phyloP scores from a whole-genome alignment of 495 filamentous ascomycete species.

The Penicillium pancosmium region DNA sequence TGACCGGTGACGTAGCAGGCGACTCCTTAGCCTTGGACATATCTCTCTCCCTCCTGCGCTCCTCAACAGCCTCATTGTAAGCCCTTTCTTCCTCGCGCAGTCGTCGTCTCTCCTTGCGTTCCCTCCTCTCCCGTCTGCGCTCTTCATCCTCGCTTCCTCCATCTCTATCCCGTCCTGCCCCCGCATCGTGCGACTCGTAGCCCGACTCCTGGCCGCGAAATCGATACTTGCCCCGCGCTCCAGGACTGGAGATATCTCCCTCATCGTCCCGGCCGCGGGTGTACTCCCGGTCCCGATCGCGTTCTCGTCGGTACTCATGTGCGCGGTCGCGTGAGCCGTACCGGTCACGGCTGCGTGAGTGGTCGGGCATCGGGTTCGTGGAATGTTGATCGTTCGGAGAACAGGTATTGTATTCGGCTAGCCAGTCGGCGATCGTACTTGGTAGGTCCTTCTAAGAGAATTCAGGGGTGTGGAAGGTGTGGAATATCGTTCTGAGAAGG shows the following conservation, averaged over 20 bases:
- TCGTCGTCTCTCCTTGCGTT: conserved; percentile 20
- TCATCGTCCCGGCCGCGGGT: conserved; percentile 28
- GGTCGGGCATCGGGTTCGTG: conserved; percentile 52
- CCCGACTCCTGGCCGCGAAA: conserved; percentile 24
- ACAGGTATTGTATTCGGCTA: neutral
- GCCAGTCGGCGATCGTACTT: neutral
- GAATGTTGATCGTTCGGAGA: conserved; percentile 1
- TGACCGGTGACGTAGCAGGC: conserved; percentile 38
- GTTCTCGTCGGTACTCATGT: conserved; percentile 27
- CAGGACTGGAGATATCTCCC: conserved; percentile 21
- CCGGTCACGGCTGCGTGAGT: conserved; percentile 45
- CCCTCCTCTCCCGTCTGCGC: conserved; percentile 11
- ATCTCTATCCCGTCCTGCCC: conserved; percentile 17
- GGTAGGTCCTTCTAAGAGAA: no score
- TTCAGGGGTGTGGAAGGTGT: neutral
- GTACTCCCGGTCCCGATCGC: conserved; percentile 30
- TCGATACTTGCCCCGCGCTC: conserved; percentile 22
- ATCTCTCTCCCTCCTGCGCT: conserved; percentile 26
- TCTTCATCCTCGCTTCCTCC: conserved; percentile 12
- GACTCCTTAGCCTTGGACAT: conserved; percentile 39
- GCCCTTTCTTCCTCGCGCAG: conserved; percentile 22
- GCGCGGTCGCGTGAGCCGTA: conserved; percentile 45
- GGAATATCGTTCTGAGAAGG: conserved; percentile 4
- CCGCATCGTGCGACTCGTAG: conserved; percentile 26
- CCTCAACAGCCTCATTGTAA: conserved; percentile 21